Conservation (phyloP, 176 grass and related monocot species). For the Zoysia pacifica region DNA sequence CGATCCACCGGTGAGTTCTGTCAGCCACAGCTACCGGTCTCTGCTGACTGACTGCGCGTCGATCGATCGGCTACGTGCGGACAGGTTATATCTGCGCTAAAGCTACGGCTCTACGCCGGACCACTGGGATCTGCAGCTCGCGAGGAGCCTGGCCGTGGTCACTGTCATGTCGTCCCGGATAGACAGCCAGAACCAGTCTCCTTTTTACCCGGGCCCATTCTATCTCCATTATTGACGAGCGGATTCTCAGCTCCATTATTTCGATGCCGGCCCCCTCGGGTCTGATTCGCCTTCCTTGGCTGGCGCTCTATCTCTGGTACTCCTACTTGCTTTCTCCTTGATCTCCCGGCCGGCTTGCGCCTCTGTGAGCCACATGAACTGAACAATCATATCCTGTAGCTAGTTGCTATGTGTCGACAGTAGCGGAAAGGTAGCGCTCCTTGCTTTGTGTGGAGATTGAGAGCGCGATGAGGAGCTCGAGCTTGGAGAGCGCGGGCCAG, state of each 20-base stretch:
- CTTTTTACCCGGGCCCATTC: constrained; percentile 21
- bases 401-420: not conserved
- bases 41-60: not conserved
- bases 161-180: constrained; percentile 34
- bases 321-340: too few relatives aligned
- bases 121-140: not conserved
- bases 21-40: not conserved
- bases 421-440: not conserved
- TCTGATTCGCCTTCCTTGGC: constrained; percentile 32
- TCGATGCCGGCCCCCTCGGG: constrained; percentile 8
- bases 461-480: constrained; percentile 43
- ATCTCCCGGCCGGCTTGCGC: not conserved
- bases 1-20: not conserved
- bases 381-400: not conserved
- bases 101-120: not conserved
- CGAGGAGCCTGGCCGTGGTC: constrained; percentile 11
- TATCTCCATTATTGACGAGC: constrained; percentile 27
- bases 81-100: not conserved
- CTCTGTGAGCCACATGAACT: not conserved
- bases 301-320: not conserved
- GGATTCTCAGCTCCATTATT: constrained; percentile 45
- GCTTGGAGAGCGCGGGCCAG: constrained; percentile 24
- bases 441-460: not conserved
- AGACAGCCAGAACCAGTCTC: not conserved
- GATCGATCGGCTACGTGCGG: not conserved